These are phyloP conservation scores for Fusarium globosum DNA, from an alignment of 2,329 filamentous ascomycete genomes.

Conservation along the genomic window DNA sequence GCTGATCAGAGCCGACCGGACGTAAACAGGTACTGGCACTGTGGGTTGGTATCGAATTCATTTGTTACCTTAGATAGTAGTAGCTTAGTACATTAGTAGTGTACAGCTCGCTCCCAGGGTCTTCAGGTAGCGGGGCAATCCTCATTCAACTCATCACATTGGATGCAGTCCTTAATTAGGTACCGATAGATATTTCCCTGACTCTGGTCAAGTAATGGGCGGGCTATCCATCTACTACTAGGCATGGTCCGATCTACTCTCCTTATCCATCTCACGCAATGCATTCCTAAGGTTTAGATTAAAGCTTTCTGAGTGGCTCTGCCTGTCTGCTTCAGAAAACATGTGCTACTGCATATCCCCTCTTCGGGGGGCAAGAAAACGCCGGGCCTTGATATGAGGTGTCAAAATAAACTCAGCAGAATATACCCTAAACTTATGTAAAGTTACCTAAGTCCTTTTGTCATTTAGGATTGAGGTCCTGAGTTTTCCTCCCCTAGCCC, in stretches of 20 bases:
- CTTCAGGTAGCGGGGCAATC: conserved; percentile 26
- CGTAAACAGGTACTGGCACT: neutral
- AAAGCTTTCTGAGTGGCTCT: conserved; percentile 7
- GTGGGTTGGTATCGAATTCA: neutral
- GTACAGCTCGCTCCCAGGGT: conserved; percentile 24
- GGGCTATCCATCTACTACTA: neutral
- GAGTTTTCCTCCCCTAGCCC: neutral
- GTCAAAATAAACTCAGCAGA: too few species aligned
- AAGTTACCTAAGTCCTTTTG: too few species aligned
- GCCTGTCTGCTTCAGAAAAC: neutral
- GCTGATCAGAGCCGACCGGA: conserved; percentile 3
- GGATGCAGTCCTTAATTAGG: neutral
- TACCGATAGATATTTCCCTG: neutral
- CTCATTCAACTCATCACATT: conserved; percentile 5
- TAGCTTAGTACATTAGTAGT: neutral
- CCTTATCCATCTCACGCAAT: neutral
- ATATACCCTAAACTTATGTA: too few species aligned
- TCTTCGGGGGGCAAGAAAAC: neutral
- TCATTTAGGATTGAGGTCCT: too few species aligned
- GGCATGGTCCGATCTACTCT: neutral
- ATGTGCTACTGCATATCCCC: conserved; percentile 5
- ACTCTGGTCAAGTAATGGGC: neutral
- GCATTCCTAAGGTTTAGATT: conserved; percentile 1
- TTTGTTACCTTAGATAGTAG: neutral
- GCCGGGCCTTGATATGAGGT: too few species aligned